phyloP scores from a whole-genome alignment of 2,329 filamentous ascomycete species.

The Fusarium sp. region DNA sequence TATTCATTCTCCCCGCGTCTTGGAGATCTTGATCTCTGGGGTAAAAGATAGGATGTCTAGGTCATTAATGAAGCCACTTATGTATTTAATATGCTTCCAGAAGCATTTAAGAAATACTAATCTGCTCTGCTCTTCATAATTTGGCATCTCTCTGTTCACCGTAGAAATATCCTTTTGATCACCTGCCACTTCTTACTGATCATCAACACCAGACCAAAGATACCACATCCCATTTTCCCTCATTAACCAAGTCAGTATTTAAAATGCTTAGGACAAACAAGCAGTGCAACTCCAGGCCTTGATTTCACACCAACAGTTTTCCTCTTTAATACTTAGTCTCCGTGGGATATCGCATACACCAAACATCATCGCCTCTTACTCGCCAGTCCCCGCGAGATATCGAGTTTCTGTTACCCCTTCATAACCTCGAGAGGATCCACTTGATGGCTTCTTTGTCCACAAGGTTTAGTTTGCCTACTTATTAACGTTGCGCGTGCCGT shows the following conservation, averaged over 20 bases:
- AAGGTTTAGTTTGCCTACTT: constrained; percentile 22
- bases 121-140: neutral
- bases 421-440: constrained; percentile 44
- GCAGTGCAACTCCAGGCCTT: neutral
- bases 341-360: constrained; percentile 17
- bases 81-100: neutral
- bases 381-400: constrained; percentile 39
- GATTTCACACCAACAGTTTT: constrained; percentile 2
- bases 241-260: neutral
- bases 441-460: constrained; percentile 39
- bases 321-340: constrained; percentile 14
- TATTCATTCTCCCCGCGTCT: constrained; percentile 22
- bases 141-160: neutral
- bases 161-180: neutral
- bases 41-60: constrained; percentile 6
- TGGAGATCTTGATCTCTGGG: constrained; percentile 27
- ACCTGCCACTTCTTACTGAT: neutral
- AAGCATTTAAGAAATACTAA: neutral
- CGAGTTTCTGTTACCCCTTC: constrained; percentile 47
- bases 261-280: neutral
- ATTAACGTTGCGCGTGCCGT: constrained; percentile 14
- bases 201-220: constrained; percentile 20
- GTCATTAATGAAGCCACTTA: neutral
- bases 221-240: neutral
- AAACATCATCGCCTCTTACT: constrained; percentile 27